Conservation (phyloP, 2,329 filamentous ascomycete genomes). For the Xylaria sp. region DNA sequence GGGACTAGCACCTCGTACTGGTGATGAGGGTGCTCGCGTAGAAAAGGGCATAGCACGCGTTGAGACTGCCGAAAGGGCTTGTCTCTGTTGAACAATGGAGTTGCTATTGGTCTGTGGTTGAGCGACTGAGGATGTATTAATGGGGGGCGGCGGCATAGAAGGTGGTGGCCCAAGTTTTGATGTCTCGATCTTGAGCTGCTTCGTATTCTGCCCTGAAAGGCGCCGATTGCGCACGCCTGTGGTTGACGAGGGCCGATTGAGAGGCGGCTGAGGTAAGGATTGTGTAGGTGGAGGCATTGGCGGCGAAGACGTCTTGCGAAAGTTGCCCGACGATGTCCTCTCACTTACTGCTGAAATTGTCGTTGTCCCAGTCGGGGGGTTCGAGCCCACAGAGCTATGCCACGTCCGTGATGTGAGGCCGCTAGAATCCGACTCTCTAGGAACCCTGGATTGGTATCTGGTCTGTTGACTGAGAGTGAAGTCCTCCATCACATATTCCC, state of each 20-base stretch:
- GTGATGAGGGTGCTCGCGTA: slow-evolving; percentile 44
- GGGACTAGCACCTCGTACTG: slow-evolving; percentile 35
- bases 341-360: slow-evolving; percentile 77
- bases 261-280: slow-evolving; percentile 51
- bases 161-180: slow-evolving; percentile 42
- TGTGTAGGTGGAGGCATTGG: slow-evolving; percentile 55
- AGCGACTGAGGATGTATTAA: slow-evolving; percentile 33
- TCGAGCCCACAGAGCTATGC: slow-evolving; percentile 79
- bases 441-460: slow-evolving; percentile 64
- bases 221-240: slow-evolving; percentile 73
- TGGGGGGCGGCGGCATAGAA: slow-evolving; percentile 30
- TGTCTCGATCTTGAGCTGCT: slow-evolving; percentile 90
- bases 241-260: slow-evolving; percentile 43
- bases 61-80: slow-evolving; percentile 47
- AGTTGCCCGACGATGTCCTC: slow-evolving; percentile 41
- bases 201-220: slow-evolving; percentile 78
- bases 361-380: slow-evolving; percentile 70
- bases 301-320: slow-evolving; percentile 38
- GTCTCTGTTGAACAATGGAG: slow-evolving; percentile 50
- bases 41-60: slow-evolving; percentile 43
- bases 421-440: slow-evolving; percentile 83
- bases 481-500: slow-evolving; percentile 80
- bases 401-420: slow-evolving; percentile 77
- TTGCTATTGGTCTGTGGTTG: slow-evolving; percentile 41
- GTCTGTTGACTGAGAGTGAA: slow-evolving; percentile 75